Evolutionary conservation across 2,329 filamentous ascomycete genomes (phyloP).

Genomic region (Venturia asperata): DNA sequence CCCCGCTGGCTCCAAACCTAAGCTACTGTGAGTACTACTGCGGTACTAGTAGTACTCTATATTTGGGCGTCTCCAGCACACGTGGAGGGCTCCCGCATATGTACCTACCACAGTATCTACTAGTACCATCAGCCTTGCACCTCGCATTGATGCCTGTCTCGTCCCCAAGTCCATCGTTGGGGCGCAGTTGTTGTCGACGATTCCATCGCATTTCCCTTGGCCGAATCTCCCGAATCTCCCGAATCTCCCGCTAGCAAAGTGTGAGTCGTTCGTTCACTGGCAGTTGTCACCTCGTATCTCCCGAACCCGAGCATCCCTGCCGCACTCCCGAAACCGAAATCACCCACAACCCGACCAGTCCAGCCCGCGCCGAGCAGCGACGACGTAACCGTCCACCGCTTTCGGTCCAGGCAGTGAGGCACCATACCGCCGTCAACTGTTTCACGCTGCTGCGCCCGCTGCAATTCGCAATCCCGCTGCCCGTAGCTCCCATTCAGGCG

Average conservation of each 20-base stretch:
- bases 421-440: background rate
- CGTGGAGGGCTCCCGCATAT: background rate
- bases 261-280: too few species aligned
- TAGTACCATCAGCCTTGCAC: background rate
- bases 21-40: too few species aligned
- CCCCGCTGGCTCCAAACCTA: background rate
- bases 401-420: background rate
- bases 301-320: background rate
- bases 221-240: too few species aligned
- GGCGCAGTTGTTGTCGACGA: too few species aligned
- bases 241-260: too few species aligned
- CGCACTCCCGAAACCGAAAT: constrained; percentile 2
- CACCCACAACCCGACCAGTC: background rate
- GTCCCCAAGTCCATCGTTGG: too few species aligned
- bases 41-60: too few species aligned
- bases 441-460: background rate
- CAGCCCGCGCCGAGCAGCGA: background rate
- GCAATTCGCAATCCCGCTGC: background rate
- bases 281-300: background rate
- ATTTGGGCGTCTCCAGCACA: background rate
- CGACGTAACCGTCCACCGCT: background rate
- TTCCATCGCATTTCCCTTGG: too few species aligned
- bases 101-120: too few species aligned
- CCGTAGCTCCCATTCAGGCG: too few species aligned
- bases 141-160: too few species aligned